Evolutionary conservation across 805 yeast genomes (phyloP), one percentile per base, ranked within the genome.

Genomic region (Spathaspora arborariae): DNA sequence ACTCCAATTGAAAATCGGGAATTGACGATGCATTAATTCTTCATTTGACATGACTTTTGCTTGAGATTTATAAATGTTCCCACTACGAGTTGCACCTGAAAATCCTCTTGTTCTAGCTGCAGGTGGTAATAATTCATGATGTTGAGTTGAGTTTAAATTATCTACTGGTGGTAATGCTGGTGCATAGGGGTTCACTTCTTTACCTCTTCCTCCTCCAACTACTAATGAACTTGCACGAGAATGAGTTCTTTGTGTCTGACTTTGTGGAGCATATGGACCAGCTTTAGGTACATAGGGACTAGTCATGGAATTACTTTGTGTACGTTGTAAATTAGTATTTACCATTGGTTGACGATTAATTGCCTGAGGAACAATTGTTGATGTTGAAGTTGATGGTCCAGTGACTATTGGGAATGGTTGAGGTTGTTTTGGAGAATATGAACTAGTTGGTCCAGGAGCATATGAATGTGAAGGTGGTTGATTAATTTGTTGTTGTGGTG

Each of bases 1-100:
- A 43, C 68, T 62, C 85, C 94, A 89, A 48, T 76, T 72, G 59
- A 88, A 85, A 27, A 89, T 59, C 0, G 96, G 96, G 64, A 85
- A 85, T 58, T 87, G 96, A 45, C 85, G 72, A 41, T 68, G 64
- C 20, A 73, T 63, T 44, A 84, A 62, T 20, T 81, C 77, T 44
- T 76, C 78, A 50, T 81, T 76, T 24, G 67, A 64, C 6, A 72
- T 51, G 38, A 57, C 63, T 44, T 53, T 62, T 27, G 52, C 57
- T n/a, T 58, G 60, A 37, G 56, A 62, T 33, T 41, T 39, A 41
- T 52, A 55, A 18, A 58, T 49, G 45, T 55, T 60, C 7, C 47
- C 47, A n/a, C 27, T 20, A 15, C 19, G 24, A 16, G 47, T 48
- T 3, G 59, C 36, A 38, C 50, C 56, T 4, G 67, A 61, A n/a